phyloP scores from a whole-genome alignment of 495 filamentous ascomycete species.

The Aspergillus avenaceus region DNA sequence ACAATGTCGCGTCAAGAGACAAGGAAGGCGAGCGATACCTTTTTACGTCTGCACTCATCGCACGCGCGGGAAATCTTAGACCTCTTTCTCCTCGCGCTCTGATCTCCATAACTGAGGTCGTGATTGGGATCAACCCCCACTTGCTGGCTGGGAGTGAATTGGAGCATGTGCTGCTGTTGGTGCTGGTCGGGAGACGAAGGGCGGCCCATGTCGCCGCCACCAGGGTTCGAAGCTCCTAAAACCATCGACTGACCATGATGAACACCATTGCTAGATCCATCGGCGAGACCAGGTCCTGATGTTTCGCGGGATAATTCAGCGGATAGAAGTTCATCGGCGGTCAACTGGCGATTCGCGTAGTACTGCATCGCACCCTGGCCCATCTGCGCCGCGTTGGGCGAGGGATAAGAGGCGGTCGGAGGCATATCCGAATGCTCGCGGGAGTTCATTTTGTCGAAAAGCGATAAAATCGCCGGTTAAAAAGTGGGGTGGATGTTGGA shows the following conservation, averaged over 20 bases:
- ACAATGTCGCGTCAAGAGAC: constrained; percentile 10
- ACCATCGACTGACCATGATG: constrained; percentile 43
- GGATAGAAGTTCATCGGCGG: constrained; percentile 42
- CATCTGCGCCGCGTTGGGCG: constrained; percentile 47
- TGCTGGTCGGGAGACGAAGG: constrained; percentile 39
- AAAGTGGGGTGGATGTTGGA: constrained; percentile 26
- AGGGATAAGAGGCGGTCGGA: constrained; percentile 44
- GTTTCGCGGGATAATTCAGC: constrained; percentile 46
- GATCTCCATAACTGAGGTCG: constrained; percentile 51
- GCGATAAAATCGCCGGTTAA: constrained; percentile 5
- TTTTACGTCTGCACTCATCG: constrained; percentile 93
- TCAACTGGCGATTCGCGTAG: constrained; percentile 44
- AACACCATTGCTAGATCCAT: constrained; percentile 39
- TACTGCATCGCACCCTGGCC: constrained; percentile 44
- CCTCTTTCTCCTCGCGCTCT: constrained; percentile 71
- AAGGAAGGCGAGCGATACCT: constrained; percentile 45
- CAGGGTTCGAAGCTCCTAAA: constrained; percentile 35
- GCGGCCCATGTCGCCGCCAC: constrained; percentile 34
- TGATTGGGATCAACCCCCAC: constrained; percentile 50
- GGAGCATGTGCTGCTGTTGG: constrained; percentile 45
- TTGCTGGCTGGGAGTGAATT: constrained; percentile 45
- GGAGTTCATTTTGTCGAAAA: constrained; percentile 35
- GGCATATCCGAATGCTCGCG: constrained; percentile 47
- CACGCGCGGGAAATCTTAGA: constrained; percentile 92
- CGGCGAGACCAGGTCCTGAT: constrained; percentile 37